Evolutionary conservation across 345 rosid species (phyloP).

Genomic region (Zanthoxylum bungeanum): DNA sequence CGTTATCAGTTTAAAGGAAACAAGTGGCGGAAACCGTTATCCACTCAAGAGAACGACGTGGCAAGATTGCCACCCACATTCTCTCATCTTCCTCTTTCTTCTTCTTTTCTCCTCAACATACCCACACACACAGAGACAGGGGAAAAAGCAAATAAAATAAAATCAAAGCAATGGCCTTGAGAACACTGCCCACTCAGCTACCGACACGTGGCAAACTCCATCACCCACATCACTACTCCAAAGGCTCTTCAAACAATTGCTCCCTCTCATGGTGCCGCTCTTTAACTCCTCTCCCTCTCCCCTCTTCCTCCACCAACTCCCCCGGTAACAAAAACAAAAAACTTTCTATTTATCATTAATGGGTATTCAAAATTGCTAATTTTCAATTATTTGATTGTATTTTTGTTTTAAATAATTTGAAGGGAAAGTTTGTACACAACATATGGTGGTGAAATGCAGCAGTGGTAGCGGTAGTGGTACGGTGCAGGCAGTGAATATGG

Average conservation of each 20-base stretch:
- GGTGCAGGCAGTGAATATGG: constrained; percentile 48
- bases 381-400: neutral
- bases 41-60: constrained; percentile 41
- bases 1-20: neutral
- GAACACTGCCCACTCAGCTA: constrained; percentile 50
- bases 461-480: constrained; percentile 17
- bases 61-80: constrained; percentile 35
- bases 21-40: constrained; percentile 33
- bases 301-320: constrained; percentile 15
- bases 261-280: constrained; percentile 44
- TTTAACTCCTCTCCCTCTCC: constrained; percentile 31
- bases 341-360: neutral
- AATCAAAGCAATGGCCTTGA: constrained; percentile 49
- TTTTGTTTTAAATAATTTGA: neutral
- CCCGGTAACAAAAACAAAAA: constrained; percentile 4
- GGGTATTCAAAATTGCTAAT: neutral
- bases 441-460: constrained; percentile 27
- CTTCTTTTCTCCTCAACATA: neutral
- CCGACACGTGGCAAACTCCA: constrained; percentile 34
- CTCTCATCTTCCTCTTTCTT: neutral
- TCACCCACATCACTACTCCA: constrained; percentile 13
- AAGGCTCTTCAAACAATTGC: neutral
- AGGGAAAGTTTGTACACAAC: constrained; percentile 6
- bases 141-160: neutral
- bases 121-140: neutral